Conservation (phyloP, 169 alveolate genomes). For the Plasmodium vivax region DNA sequence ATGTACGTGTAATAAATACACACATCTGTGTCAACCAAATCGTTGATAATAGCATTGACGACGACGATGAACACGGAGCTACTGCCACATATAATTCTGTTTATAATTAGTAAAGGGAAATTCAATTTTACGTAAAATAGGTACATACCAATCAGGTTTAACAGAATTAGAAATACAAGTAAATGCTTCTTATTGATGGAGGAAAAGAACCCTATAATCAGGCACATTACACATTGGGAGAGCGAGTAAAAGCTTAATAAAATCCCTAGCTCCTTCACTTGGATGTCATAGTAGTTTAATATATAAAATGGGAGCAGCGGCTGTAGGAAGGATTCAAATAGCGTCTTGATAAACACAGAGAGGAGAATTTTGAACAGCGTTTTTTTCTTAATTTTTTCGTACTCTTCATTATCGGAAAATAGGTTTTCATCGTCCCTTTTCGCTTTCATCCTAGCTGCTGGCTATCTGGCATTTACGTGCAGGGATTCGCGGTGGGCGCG, state of each 20-base stretch:
- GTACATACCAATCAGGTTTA: constrained; percentile 68
- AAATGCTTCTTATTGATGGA: constrained; percentile 55
- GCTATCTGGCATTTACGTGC: not conserved
- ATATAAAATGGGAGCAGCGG: constrained; percentile 67
- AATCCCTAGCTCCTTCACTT: constrained; percentile 71
- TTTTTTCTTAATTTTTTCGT: constrained; percentile 68
- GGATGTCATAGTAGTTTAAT: constrained; percentile 59
- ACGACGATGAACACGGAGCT: constrained; percentile 74
- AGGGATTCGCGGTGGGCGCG: not conserved
- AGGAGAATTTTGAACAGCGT: constrained; percentile 71
- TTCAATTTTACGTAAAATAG: constrained; percentile 59
- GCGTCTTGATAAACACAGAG: constrained; percentile 68
- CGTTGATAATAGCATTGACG: constrained; percentile 70
- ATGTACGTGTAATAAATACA: constrained; percentile 69
- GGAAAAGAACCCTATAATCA: constrained; percentile 65
- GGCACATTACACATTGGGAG: constrained; percentile 74
- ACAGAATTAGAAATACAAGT: constrained; percentile 44
- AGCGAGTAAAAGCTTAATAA: constrained; percentile 69
- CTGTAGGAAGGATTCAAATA: constrained; percentile 72
- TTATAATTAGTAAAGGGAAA: constrained; percentile 42
- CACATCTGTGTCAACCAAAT: constrained; percentile 61
- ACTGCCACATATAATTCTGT: constrained; percentile 74
- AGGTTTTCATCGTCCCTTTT: constrained; percentile 28
- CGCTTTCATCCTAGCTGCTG: constrained; percentile 48
- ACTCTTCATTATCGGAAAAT: constrained; percentile 47